phyloP scores from a whole-genome alignment of 495 filamentous ascomycete species.

The Aspergillus wentii region DNA sequence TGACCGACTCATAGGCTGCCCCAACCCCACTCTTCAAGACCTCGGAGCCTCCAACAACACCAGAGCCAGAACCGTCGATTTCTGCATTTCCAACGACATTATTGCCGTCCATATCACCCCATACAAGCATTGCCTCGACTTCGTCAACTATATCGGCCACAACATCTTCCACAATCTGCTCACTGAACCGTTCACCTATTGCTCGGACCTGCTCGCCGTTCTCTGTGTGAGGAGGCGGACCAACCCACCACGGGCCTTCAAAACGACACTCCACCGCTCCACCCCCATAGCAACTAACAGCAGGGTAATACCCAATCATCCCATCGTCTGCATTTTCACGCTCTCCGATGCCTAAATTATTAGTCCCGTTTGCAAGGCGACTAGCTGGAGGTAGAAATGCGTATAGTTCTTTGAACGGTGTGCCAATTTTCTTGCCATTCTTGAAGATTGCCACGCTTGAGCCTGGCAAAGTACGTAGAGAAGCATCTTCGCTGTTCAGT shows the following conservation, averaged over 20 bases:
- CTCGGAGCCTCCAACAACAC: conserved; percentile 32
- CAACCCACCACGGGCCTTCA: conserved; percentile 83
- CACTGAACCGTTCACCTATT: conserved; percentile 77
- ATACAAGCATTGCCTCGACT: conserved; percentile 57
- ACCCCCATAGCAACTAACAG: conserved; percentile 84
- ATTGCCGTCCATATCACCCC: conserved; percentile 39
- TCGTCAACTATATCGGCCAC: conserved; percentile 90
- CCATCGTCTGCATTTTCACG: conserved; percentile 86
- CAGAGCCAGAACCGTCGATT: conserved; percentile 21
- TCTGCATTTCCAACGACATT: conserved; percentile 30
- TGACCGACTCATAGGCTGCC: conserved; percentile 28
- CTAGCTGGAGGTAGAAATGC: conserved; percentile 91
- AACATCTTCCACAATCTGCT: conserved; percentile 94
- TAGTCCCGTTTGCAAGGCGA: conserved; percentile 48
- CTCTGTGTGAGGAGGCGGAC: conserved; percentile 50
- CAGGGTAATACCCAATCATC: conserved; percentile 90
- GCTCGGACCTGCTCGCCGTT: conserved; percentile 43
- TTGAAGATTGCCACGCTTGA: conserved; percentile 87
- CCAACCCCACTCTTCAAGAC: conserved; percentile 32
- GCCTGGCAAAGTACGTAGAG: conserved; percentile 77
- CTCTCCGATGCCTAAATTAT: conserved; percentile 69
- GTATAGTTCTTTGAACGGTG: conserved; percentile 81
- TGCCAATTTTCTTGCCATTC: conserved; percentile 83
- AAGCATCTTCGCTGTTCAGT: conserved; percentile 62
- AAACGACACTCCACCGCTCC: conserved; percentile 91